A percentile compares a stretch with the other conserved stretches of the same genome.
phyloP scores from a whole-genome alignment of 805 yeast genomes.

The Saccharomycopsis sp. region DNA sequence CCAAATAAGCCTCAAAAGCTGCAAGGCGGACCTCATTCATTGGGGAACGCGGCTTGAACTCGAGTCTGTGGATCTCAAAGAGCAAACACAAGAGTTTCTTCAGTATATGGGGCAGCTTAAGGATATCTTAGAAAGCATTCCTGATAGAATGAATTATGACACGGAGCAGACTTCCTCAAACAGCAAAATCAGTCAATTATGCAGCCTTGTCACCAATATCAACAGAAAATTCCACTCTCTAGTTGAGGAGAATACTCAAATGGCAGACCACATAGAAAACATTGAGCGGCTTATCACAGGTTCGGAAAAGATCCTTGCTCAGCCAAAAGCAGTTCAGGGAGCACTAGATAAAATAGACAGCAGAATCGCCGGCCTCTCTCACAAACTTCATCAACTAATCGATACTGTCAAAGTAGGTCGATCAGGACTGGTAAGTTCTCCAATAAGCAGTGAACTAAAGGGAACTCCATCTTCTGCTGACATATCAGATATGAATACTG shows the following conservation, averaged over 20 bases:
- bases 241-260: background rate
- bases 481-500: too few relatives aligned
- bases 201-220: background rate
- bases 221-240: background rate
- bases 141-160: background rate
- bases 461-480: too few relatives aligned
- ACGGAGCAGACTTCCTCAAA: background rate
- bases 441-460: too few relatives aligned
- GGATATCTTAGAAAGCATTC: background rate
- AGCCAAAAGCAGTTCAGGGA: too few relatives aligned
- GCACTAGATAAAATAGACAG: background rate
- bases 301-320: background rate
- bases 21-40: background rate
- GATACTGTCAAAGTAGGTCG: background rate
- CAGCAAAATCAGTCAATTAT: background rate
- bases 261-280: background rate
- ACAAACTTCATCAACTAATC: background rate
- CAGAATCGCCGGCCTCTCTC: background rate
- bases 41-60: background rate
- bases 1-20: background rate
- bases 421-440: too few relatives aligned
- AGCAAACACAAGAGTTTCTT: background rate
- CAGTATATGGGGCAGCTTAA: background rate
- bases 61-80: background rate
- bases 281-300: background rate